Evolutionary conservation across 495 filamentous ascomycete genomes (phyloP), one percentile per base, ranked within the genome.

Genomic region (Immersiella caudata): DNA sequence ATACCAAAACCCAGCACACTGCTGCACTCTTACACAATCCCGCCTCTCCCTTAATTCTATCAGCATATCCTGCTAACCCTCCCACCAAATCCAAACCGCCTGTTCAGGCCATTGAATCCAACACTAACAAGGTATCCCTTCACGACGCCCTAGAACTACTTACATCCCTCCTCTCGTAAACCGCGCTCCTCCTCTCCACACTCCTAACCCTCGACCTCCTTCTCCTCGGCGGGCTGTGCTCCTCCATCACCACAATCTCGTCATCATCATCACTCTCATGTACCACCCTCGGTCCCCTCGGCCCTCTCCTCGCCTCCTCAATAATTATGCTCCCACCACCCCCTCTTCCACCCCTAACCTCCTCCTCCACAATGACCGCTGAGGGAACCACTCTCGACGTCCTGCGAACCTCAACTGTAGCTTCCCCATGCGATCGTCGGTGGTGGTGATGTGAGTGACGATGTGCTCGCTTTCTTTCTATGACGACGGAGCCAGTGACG

Each of bases 171-270:
- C 81, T 76, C 22, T 78, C 65, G 50, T 74, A 80, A 21, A 68
- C 74, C 11, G 62, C 62, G 52, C 67, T 68, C 69, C 79, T 67
- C 59, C 80, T 67, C 67, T 79, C 77, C 22, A 70, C 74, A 36
- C 79, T 75, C 50, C 75, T 68, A 18, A 75, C 70, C 36, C 77
- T 76, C 24, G 76, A 75, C 59, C 74, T 68, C 52, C 74, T 65
- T 62, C 76, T 61, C 54, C 68, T 61, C 26, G 78, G 71, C 59
- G 79, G 76, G 1, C 67, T 73, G 20, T 79, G 73, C 67, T 83
- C 81, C 68, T 84, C 82, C 55, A 82, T 74, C 24, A 84, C 75
- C n/a, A 84, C 74, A 25, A 83, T 76, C 71, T 83, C 79, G n/a
- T 78, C 79, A 21, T 78, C 79, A 29, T 78, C 78, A 46, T 62